A percentile compares a stretch with the other conserved stretches of the same genome.
These are phyloP conservation scores for Alternaria consortialis DNA, from an alignment of 2,329 filamentous ascomycete genomes.

Conservation along the genomic window DNA sequence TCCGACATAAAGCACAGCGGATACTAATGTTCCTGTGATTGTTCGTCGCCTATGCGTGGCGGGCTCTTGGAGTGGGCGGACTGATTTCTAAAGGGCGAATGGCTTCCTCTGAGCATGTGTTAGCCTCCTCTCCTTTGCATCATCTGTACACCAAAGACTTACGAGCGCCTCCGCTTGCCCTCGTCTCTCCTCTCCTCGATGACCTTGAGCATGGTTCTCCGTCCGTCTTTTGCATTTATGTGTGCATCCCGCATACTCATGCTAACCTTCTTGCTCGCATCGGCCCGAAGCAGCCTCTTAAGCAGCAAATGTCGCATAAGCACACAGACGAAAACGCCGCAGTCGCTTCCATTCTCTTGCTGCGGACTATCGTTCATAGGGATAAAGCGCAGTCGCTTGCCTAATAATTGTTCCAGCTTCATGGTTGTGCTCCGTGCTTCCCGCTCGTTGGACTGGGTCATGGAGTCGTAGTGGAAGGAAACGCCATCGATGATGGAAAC, in stretches of 20 bases:
- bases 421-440: constrained; percentile 75
- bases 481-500: constrained; percentile 88
- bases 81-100: constrained; percentile 44
- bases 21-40: constrained; percentile 22
- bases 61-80: constrained; percentile 47
- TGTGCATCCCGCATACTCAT: constrained; percentile 92
- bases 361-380: constrained; percentile 86
- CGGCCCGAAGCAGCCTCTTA: constrained; percentile 80
- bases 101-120: constrained; percentile 38
- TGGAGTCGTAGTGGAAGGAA: constrained; percentile 95
- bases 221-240: constrained; percentile 79
- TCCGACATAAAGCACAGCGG: background rate
- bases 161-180: constrained; percentile 84
- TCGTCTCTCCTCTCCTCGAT: constrained; percentile 89
- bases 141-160: constrained; percentile 52
- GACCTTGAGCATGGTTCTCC: constrained; percentile 90
- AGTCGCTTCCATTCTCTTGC: constrained; percentile 92
- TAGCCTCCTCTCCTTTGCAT: background rate
- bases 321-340: constrained; percentile 94
- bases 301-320: constrained; percentile 94
- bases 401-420: constrained; percentile 75
- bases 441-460: constrained; percentile 76
- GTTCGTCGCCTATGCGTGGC: constrained; percentile 51
- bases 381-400: constrained; percentile 74
- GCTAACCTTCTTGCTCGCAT: constrained; percentile 84